These are phyloP conservation scores for Ustilago bromivora DNA, from an alignment of 1,284 basidiomycete species.

Conservation along the genomic window DNA sequence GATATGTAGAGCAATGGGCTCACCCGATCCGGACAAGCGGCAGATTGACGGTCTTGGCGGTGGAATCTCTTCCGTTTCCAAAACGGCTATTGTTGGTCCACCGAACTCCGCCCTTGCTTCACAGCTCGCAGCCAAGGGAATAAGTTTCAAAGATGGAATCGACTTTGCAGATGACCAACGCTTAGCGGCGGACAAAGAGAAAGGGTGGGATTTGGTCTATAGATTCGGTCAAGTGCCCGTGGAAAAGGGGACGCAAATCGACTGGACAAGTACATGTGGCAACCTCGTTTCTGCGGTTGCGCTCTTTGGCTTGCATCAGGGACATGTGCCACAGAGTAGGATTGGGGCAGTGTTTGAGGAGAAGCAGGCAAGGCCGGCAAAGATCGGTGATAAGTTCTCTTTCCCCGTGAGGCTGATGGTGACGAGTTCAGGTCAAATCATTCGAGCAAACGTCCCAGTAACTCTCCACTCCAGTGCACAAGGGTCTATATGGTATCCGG, in stretches of 20 bases:
- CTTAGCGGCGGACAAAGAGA: slow-evolving; percentile 17
- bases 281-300: slow-evolving; percentile 67
- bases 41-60: slow-evolving; percentile 83
- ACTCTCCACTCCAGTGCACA: neutral
- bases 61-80: slow-evolving; percentile 81
- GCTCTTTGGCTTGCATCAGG: slow-evolving; percentile 51
- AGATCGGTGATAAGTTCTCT: slow-evolving; percentile 12
- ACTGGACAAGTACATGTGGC: slow-evolving; percentile 67
- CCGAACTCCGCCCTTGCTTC: slow-evolving; percentile 25
- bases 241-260: slow-evolving; percentile 37
- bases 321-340: slow-evolving; percentile 24
- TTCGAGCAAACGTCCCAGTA: slow-evolving; percentile 57
- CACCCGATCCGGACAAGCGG: slow-evolving; percentile 80
- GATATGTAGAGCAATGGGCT: slow-evolving; percentile 78
- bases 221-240: slow-evolving; percentile 68
- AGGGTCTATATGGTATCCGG: slow-evolving; percentile 34
- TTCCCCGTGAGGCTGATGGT: slow-evolving; percentile 54
- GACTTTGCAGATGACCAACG: slow-evolving; percentile 49
- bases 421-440: slow-evolving; percentile 56
- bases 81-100: slow-evolving; percentile 77
- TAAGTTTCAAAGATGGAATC: slow-evolving; percentile 38
- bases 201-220: slow-evolving; percentile 64
- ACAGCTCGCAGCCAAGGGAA: neutral
- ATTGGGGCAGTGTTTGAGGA: slow-evolving; percentile 24
- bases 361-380: neutral